Percentiles rank a stretch among this genome's conserved stretches.
phyloP scores from a whole-genome alignment of 2,329 filamentous ascomycete genomes.

The Sarocladium oryzae region DNA sequence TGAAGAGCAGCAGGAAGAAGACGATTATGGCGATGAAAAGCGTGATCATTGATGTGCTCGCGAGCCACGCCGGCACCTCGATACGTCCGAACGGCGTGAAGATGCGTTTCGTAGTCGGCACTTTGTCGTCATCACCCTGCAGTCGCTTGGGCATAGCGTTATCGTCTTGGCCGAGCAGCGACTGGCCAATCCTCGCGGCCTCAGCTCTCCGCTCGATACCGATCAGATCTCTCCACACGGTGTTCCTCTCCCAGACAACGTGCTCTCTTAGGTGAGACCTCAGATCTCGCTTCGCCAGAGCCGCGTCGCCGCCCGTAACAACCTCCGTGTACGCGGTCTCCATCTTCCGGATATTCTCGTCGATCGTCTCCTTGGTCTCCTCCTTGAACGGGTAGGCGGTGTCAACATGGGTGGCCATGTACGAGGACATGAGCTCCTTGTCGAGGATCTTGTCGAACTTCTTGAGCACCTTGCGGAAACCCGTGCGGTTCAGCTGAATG shows the following conservation, averaged over 20 bases:
- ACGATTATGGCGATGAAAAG: slow-evolving; percentile 63
- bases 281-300: slow-evolving; percentile 74
- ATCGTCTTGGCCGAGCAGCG: slow-evolving; percentile 69
- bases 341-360: slow-evolving; percentile 65
- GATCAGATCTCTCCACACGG: slow-evolving; percentile 98
- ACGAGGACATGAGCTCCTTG: slow-evolving; percentile 68
- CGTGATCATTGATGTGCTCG: slow-evolving; percentile 74
- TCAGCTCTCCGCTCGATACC: slow-evolving; percentile 93
- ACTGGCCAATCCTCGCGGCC: slow-evolving; percentile 83
- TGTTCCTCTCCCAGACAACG: slow-evolving; percentile 98
- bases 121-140: slow-evolving; percentile 75
- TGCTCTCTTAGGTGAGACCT: slow-evolving; percentile 89
- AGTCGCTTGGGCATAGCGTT: slow-evolving; percentile 62
- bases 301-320: slow-evolving; percentile 73
- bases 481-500: slow-evolving; percentile 91
- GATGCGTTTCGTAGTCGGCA: slow-evolving; percentile 59
- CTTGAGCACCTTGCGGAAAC: slow-evolving; percentile 93
- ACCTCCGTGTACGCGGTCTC: slow-evolving; percentile 76
- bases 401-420: slow-evolving; percentile 68
- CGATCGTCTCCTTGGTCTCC: slow-evolving; percentile 62
- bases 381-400: slow-evolving; percentile 75
- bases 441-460: slow-evolving; percentile 98
- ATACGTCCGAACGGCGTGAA: slow-evolving; percentile 74
- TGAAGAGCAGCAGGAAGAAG: slow-evolving; percentile 66
- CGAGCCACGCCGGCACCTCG: slow-evolving; percentile 71